Evolutionary conservation across 257 asterid species (phyloP).

Genomic region (Eustoma russellianum): DNA sequence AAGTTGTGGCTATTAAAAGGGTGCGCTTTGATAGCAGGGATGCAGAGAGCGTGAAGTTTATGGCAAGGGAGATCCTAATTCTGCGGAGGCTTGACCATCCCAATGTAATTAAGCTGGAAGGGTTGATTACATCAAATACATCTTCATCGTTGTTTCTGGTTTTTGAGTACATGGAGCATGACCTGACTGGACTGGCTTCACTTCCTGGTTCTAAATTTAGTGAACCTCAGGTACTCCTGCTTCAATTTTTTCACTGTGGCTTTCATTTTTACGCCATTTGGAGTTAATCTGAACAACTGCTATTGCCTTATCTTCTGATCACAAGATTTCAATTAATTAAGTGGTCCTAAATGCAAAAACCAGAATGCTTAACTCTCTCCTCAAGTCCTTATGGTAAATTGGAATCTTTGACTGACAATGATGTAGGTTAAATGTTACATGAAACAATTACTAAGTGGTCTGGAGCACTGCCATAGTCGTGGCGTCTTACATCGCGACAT

Average conservation of each 20-base stretch:
- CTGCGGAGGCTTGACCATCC: constrained; percentile 88
- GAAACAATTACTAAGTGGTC: constrained; percentile 84
- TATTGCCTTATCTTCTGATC: background rate
- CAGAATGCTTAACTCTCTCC: background rate
- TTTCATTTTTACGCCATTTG: background rate
- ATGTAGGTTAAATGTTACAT: constrained; percentile 78
- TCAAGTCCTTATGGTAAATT: background rate
- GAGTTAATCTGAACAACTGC: no score
- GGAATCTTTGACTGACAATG: background rate
- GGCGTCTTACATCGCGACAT: constrained; percentile 88
- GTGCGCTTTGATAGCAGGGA: constrained; percentile 87
- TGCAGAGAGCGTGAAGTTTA: constrained; percentile 80
- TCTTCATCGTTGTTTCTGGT: constrained; percentile 74
- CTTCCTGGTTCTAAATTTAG: constrained; percentile 68
- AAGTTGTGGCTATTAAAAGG: constrained; percentile 72
- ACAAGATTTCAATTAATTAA: background rate
- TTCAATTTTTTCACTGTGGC: background rate
- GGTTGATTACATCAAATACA: constrained; percentile 65
- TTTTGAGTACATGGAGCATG: constrained; percentile 95
- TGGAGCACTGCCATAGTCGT: constrained; percentile 62
- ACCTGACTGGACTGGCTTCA: constrained; percentile 82
- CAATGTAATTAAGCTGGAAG: constrained; percentile 73
- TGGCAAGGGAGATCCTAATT: constrained; percentile 92
- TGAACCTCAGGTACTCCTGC: constrained; percentile 61
- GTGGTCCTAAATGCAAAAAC: background rate